Evolutionary conservation across 192 early-diverging fungal species (phyloP), one percentile per base, ranked within the genome.

Genomic region (Dissophora ornata): DNA sequence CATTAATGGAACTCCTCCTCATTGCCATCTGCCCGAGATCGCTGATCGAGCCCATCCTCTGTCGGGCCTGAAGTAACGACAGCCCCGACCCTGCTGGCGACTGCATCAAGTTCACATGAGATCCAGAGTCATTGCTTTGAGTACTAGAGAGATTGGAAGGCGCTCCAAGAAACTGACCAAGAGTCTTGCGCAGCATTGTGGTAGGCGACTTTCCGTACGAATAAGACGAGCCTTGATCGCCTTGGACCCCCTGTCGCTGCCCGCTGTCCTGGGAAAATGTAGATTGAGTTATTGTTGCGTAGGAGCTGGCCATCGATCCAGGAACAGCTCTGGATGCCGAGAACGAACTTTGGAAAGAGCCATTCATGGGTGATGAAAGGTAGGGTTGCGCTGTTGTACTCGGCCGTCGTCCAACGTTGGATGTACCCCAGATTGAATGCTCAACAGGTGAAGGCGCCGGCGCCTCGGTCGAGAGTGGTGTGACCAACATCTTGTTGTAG

Each of bases 361-460:
- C 57, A 42, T 58, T 74, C 28, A 24, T 47, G 9, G 62, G 56
- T 5, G 62, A 68, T 0, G n/a, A 10, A n/a, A 57, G 38, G 24
- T 60, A 25, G 28, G 66, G 28, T 22, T 48, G 48, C 9, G 56
- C 29, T 1, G 57, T 56, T 15, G 26, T 4, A 42, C 71, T 75
- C 12, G 71, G 56, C n/a, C 71, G 47, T 55, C 71, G 28, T 32
- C 71, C 71, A 54, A 61, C 47, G 48, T 46, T 54, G 19, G 52
- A 58, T 0, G 44, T 42, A 19, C 63, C 57, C 71, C 71, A 75
- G 29, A 61, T 19, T 15, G 62, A 65, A 41, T 75, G 62, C 30
- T 75, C 71, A 26, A 75, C 71, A 40, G 71, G 71, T n/a, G 71
- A 75, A 36, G 71, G 71, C 19, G 71, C 71, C 2, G 71, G 71